A percentile compares a stretch with the other conserved stretches of the same genome.
Evolutionary conservation across 1,284 basidiomycete genomes (phyloP).

Genomic region (Puccinia horiana): DNA sequence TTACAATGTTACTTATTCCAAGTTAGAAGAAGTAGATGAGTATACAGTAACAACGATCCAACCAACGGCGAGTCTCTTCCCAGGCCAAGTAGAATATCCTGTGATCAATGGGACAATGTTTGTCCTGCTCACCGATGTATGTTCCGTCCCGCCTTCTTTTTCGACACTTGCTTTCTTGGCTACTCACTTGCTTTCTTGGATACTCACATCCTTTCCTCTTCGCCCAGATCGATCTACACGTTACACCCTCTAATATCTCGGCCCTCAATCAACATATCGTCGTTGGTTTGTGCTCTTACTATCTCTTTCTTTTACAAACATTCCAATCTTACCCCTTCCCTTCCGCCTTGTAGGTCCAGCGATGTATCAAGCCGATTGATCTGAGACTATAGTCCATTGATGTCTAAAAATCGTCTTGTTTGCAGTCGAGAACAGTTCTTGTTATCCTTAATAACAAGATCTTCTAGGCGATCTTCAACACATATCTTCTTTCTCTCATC

Average conservation of each 20-base stretch:
- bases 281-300: constrained; percentile 2
- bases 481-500: too few species aligned
- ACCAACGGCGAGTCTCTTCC: constrained; percentile 21
- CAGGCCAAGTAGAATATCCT: constrained; percentile 35
- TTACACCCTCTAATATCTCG: constrained; percentile 68
- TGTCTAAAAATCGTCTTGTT: too few species aligned
- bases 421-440: too few species aligned
- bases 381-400: too few species aligned
- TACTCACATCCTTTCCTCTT: too few species aligned
- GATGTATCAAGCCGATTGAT: neutral
- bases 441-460: too few species aligned
- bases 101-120: constrained; percentile 65
- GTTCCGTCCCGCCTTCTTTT: neutral
- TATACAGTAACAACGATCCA: constrained; percentile 28
- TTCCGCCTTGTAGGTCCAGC: neutral
- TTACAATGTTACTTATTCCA: constrained; percentile 46
- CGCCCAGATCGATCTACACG: constrained; percentile 59
- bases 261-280: constrained; percentile 64
- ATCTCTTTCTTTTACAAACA: neutral
- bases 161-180: neutral
- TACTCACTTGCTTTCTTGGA: too few species aligned
- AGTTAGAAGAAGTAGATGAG: constrained; percentile 61
- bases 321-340: neutral
- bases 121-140: constrained; percentile 64
- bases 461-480: too few species aligned